A percentile compares a stretch with the other conserved stretches of the same genome.
These are phyloP conservation scores for Pseudotsuga menziesii DNA, from an alignment of 75 land plant genomes.

Conservation along the genomic window DNA sequence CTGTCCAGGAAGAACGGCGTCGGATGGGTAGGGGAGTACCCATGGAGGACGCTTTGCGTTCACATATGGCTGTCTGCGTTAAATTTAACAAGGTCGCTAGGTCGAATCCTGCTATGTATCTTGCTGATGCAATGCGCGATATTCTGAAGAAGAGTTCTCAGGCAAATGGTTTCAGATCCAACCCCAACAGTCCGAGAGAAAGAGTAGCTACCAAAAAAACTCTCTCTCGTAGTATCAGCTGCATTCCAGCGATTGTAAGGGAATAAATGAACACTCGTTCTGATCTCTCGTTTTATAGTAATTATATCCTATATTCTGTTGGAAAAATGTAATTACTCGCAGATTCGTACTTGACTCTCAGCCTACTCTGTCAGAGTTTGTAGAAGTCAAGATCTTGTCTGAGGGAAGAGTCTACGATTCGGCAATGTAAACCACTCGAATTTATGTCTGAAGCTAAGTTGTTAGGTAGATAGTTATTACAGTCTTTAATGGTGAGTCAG, in stretches of 20 bases:
- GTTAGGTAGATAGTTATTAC: no score
- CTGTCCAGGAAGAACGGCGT: conserved; percentile 51
- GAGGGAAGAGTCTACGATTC: no score
- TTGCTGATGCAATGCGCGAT: conserved; percentile 46
- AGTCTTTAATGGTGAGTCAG: no score
- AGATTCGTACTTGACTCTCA: no score
- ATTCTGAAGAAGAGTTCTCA: conserved; percentile 29
- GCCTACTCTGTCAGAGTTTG: no score
- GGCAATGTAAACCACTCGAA: no score
- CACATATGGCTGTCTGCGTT: conserved; percentile 48
- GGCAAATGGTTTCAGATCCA: neutral
- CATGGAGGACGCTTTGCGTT: conserved; percentile 47
- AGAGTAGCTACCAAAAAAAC: no score
- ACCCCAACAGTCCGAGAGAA: neutral
- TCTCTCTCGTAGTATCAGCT: conserved; percentile 32
- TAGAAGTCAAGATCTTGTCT: no score
- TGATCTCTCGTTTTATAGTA: no score
- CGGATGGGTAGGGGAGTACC: conserved; percentile 7
- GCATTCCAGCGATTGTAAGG: conserved; percentile 51
- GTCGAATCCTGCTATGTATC: conserved; percentile 50
- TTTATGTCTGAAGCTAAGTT: no score
- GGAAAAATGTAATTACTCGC: no score
- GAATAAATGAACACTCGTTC: conserved; percentile 3
- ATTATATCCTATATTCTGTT: no score
- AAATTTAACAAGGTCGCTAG: conserved; percentile 43